Conservation (phyloP, 2,329 filamentous ascomycete genomes). For the Penicillium glabrum region DNA sequence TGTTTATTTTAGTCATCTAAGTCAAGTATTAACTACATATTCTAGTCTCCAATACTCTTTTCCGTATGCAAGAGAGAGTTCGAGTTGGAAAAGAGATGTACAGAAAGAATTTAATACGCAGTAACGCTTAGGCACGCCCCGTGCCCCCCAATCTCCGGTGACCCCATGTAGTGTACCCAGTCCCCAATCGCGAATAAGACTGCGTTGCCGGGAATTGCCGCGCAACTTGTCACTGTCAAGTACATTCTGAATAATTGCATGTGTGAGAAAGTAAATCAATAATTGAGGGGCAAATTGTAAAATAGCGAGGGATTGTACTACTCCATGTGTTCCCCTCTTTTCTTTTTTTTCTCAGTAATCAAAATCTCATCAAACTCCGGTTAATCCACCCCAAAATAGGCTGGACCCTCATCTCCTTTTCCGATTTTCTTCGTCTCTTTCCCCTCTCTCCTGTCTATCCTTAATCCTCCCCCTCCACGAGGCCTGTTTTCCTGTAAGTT, state of each 20-base stretch:
- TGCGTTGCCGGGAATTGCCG: conserved; percentile 21
- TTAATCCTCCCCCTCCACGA: conserved; percentile 26
- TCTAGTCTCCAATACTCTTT: too few species aligned
- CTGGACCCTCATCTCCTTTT: conserved; percentile 25
- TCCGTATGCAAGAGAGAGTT: neutral
- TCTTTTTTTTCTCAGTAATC: neutral
- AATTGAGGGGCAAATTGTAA: neutral
- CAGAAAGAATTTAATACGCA: neutral
- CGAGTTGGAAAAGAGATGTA: neutral
- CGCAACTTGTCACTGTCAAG: conserved; percentile 1
- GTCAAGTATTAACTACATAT: too few species aligned
- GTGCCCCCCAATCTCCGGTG: conserved; percentile 23
- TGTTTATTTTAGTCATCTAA: neutral
- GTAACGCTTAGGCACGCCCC: conserved; percentile 14
- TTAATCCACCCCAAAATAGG: conserved; percentile 10
- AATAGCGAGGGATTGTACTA: neutral
- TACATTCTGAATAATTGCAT: neutral
- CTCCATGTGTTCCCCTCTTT: neutral
- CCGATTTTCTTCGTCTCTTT: conserved; percentile 9
- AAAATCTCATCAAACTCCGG: neutral
- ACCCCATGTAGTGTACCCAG: neutral
- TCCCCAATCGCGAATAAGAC: neutral
- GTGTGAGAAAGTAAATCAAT: neutral
- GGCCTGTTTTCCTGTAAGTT: conserved; percentile 30
- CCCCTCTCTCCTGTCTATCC: conserved; percentile 14